Conservation (phyloP, 257 asterid genomes). For the Linderniella brevidens region DNA sequence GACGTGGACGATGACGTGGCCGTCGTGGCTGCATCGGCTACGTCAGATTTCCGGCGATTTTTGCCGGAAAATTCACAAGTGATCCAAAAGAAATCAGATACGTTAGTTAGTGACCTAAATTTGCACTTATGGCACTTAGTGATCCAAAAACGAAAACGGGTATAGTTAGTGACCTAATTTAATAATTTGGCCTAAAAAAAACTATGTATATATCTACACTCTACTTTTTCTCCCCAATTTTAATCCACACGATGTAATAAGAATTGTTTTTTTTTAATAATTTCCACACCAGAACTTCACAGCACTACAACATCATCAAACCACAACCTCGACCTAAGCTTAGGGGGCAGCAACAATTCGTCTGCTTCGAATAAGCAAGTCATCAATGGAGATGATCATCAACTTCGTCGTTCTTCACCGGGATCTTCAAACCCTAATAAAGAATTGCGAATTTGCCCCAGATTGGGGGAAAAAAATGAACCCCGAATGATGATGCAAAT, state of each 20-base stretch:
- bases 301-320: conserved; percentile 17
- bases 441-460: too few species aligned
- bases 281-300: conserved; percentile 26
- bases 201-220: not conserved
- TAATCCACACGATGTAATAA: not conserved
- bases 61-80: too few species aligned
- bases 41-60: too few species aligned
- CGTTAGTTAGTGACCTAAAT: too few species aligned
- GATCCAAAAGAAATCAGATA: too few species aligned
- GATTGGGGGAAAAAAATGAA: conserved; percentile 16
- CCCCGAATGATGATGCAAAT: conserved; percentile 15
- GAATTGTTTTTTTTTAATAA: not conserved
- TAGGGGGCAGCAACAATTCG: conserved; percentile 34
- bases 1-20: too few species aligned
- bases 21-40: too few species aligned
- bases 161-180: too few species aligned
- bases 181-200: too few species aligned
- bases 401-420: conserved; percentile 16
- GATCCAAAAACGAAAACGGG: too few species aligned
- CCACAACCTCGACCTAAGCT: conserved; percentile 70
- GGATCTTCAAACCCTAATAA: conserved; percentile 30
- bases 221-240: not conserved
- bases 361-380: conserved; percentile 17
- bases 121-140: too few species aligned
- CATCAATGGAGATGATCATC: conserved; percentile 8